Evolutionary conservation across 2,329 filamentous ascomycete genomes (phyloP).

Genomic region (Aspergillus sp.): DNA sequence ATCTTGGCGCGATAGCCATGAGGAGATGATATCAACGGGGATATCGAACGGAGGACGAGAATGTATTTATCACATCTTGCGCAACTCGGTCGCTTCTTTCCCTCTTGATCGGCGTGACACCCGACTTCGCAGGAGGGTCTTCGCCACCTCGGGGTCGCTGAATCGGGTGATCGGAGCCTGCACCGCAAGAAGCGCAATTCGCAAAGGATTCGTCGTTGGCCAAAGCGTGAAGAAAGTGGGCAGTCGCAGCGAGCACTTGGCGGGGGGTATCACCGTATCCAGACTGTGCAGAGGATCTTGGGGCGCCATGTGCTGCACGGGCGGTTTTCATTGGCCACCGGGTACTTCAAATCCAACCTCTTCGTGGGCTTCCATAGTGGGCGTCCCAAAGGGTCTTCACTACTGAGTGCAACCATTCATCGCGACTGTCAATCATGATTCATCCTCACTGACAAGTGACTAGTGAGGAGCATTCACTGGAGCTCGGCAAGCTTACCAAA

Average conservation of each 20-base stretch:
- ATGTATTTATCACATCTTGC: slow-evolving; percentile 4
- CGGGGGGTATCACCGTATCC: not conserved
- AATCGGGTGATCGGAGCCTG: not conserved
- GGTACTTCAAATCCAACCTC: not conserved
- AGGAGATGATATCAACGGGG: not conserved
- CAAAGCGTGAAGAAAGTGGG: not conserved
- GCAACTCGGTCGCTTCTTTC: slow-evolving; percentile 5
- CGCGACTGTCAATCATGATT: not conserved
- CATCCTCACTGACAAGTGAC: too few relatives aligned
- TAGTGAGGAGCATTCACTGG: too few relatives aligned
- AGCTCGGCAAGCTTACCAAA: too few relatives aligned
- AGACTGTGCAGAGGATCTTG: not conserved
- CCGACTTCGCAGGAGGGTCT: not conserved
- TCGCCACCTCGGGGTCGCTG: not conserved
- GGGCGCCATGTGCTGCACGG: not conserved
- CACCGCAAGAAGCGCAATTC: not conserved
- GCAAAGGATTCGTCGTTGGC: slow-evolving; percentile 4
- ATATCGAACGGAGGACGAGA: not conserved
- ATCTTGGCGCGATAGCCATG: not conserved
- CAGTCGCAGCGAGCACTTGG: not conserved
- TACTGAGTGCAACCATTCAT: not conserved
- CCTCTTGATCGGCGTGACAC: not conserved
- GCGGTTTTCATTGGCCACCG: not conserved
- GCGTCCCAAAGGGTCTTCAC: not conserved
- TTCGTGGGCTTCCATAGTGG: not conserved